Evolutionary conservation across 805 yeast genomes (phyloP).

Genomic region (Metschnikowia baotianmanensis): DNA sequence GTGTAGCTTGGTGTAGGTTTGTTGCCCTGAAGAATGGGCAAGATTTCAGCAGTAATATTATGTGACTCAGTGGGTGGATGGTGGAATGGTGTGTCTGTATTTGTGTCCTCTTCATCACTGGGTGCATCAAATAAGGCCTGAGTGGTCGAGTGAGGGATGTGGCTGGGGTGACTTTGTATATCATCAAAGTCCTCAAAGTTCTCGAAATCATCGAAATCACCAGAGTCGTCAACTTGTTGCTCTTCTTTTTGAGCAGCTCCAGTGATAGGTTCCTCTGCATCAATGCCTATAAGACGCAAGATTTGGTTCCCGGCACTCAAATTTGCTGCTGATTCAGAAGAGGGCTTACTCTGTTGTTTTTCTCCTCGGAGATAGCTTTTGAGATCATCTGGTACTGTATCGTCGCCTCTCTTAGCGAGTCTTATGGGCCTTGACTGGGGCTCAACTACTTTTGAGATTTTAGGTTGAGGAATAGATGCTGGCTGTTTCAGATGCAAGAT

Average conservation of each 20-base stretch:
- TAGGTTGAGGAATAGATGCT: neutral
- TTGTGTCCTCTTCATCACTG: constrained; percentile 36
- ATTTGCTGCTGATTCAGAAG: constrained; percentile 12
- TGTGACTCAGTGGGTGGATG: constrained; percentile 4
- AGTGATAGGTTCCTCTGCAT: constrained; percentile 1
- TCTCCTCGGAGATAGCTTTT: constrained; percentile 2
- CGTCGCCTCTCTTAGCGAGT: constrained; percentile 14
- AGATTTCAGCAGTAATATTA: constrained; percentile 14
- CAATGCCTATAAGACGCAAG: constrained; percentile 16
- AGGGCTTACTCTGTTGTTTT: neutral
- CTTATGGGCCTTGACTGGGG: constrained; percentile 9
- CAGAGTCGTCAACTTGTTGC: constrained; percentile 25
- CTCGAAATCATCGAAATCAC: too few relatives aligned
- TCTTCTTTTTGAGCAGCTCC: neutral
- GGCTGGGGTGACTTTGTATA: constrained; percentile 26
- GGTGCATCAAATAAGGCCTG: constrained; percentile 32
- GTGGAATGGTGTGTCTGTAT: neutral
- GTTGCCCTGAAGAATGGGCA: constrained; percentile 14
- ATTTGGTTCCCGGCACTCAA: constrained; percentile 22
- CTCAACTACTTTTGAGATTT: neutral
- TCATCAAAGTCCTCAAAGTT: constrained; percentile 32
- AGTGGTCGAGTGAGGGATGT: constrained; percentile 17
- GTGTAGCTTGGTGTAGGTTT: constrained; percentile 7
- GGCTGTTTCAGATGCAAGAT: constrained; percentile 7
- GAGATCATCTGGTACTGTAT: constrained; percentile 2